These are phyloP conservation scores for Setaria italica DNA, from an alignment of 202 grass and related monocot species.

Conservation along the genomic window DNA sequence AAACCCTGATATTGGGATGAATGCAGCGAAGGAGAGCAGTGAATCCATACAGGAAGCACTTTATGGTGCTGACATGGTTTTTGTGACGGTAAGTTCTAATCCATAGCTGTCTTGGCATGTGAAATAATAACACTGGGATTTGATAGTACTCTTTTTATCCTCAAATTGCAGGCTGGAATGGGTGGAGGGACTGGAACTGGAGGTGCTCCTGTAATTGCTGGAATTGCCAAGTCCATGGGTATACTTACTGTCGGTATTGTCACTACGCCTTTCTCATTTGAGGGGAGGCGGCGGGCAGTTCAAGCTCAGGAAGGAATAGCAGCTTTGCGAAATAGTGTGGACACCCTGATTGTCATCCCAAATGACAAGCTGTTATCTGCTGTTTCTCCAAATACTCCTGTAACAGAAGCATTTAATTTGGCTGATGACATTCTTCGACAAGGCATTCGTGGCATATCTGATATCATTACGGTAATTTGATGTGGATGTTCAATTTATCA, in stretches of 20 bases:
- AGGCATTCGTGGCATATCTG: slow-evolving; percentile 97
- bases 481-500: slow-evolving; percentile 3
- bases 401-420: slow-evolving; percentile 97
- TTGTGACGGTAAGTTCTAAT: slow-evolving; percentile 78
- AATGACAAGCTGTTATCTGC: slow-evolving; percentile 93
- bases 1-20: slow-evolving; percentile 97
- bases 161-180: slow-evolving; percentile 87
- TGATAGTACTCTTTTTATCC: neutral
- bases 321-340: slow-evolving; percentile 87
- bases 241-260: slow-evolving; percentile 97
- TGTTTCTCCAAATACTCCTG: slow-evolving; percentile 96
- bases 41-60: slow-evolving; percentile 87
- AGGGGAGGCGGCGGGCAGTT: slow-evolving; percentile 89
- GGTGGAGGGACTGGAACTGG: slow-evolving; percentile 94
- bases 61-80: slow-evolving; percentile 90
- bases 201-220: slow-evolving; percentile 89
- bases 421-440: slow-evolving; percentile 98
- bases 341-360: slow-evolving; percentile 98
- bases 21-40: slow-evolving; percentile 89
- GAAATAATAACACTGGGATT: slow-evolving; percentile 1
- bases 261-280: slow-evolving; percentile 96
- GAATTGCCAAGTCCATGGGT: slow-evolving; percentile 90
- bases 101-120: slow-evolving; percentile 10
- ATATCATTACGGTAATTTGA: slow-evolving; percentile 82
- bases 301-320: slow-evolving; percentile 99